A percentile compares a stretch with the other conserved stretches of the same genome.
These are phyloP conservation scores for Backusella westeae DNA, from an alignment of 192 early-diverging fungal species.

Conservation along the genomic window DNA sequence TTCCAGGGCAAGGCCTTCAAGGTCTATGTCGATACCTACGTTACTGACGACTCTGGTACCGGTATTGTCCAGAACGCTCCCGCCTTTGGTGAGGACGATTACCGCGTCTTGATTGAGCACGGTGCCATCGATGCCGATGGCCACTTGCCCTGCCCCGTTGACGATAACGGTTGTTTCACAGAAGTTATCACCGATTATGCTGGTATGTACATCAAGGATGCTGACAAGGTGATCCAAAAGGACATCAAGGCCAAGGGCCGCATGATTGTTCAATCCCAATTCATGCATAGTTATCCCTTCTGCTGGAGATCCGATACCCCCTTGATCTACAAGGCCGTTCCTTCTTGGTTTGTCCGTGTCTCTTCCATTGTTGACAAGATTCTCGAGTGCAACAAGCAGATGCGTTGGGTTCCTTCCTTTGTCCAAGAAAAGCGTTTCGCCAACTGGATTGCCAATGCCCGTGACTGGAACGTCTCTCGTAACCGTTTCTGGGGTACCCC, in stretches of 20 bases:
- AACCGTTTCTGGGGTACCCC: slow-evolving; percentile 99
- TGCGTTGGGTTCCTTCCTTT: slow-evolving; percentile 94
- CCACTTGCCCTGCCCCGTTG: slow-evolving; percentile 86
- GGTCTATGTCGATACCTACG: slow-evolving; percentile 88
- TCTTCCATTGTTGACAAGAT: slow-evolving; percentile 80
- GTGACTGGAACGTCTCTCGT: slow-evolving; percentile 98
- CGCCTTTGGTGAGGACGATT: slow-evolving; percentile 99
- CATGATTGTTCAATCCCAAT: slow-evolving; percentile 87
- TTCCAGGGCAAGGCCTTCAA: slow-evolving; percentile 81
- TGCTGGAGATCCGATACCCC: slow-evolving; percentile 99
- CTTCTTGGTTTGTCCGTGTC: slow-evolving; percentile 97
- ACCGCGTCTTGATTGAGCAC: slow-evolving; percentile 84
- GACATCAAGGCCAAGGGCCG: slow-evolving; percentile 78
- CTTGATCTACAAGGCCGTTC: slow-evolving; percentile 94
- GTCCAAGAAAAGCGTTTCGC: slow-evolving; percentile 97
- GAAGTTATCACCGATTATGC: slow-evolving; percentile 73
- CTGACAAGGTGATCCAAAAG: slow-evolving; percentile 96
- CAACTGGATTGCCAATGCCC: slow-evolving; percentile 94
- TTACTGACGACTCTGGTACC: slow-evolving; percentile 91
- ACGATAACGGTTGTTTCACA: slow-evolving; percentile 83
- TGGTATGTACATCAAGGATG: slow-evolving; percentile 91
- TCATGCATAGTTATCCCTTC: slow-evolving; percentile 94
- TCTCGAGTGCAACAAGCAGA: slow-evolving; percentile 81
- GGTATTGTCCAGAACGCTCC: slow-evolving; percentile 98
- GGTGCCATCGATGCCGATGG: slow-evolving; percentile 82